Percentiles rank a stretch among this genome's conserved stretches.
Evolutionary conservation across 257 asterid species (phyloP).

Genomic region (Eucommia ulmoides): DNA sequence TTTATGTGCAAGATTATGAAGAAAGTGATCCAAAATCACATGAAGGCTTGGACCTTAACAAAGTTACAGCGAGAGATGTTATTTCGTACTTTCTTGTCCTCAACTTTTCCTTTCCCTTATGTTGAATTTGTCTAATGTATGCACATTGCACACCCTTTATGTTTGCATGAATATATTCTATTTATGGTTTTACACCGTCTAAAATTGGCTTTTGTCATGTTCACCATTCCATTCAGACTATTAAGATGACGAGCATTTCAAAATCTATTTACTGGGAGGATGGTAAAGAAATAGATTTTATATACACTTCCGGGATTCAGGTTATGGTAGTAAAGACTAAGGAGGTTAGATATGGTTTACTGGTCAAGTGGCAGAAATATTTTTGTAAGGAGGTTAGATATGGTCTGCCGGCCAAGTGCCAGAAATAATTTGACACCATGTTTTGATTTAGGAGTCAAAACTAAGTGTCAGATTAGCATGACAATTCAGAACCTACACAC

Average conservation of each 20-base stretch:
- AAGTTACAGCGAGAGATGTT: conserved; percentile 71
- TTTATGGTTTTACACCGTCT: background rate
- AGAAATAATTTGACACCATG: too few species aligned
- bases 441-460: too few species aligned
- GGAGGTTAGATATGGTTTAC: too few species aligned
- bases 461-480: too few species aligned
- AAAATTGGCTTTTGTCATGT: background rate
- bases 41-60: conserved; percentile 84
- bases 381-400: too few species aligned
- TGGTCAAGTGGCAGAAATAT: too few species aligned
- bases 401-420: too few species aligned
- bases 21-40: conserved; percentile 79
- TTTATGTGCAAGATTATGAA: conserved; percentile 78
- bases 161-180: background rate
- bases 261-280: background rate
- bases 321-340: too few species aligned
- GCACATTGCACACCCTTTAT: background rate
- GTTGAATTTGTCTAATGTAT: background rate
- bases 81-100: conserved; percentile 44
- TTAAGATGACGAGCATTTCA: background rate
- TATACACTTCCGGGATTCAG: background rate
- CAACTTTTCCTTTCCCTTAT: background rate
- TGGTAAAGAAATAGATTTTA: background rate
- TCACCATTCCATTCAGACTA: background rate
- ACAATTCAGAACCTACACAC: too few species aligned